Evolutionary conservation across 2,329 filamentous ascomycete species (phyloP), one percentile per base, ranked within the genome.

Genomic region (Neurospora sp.): DNA sequence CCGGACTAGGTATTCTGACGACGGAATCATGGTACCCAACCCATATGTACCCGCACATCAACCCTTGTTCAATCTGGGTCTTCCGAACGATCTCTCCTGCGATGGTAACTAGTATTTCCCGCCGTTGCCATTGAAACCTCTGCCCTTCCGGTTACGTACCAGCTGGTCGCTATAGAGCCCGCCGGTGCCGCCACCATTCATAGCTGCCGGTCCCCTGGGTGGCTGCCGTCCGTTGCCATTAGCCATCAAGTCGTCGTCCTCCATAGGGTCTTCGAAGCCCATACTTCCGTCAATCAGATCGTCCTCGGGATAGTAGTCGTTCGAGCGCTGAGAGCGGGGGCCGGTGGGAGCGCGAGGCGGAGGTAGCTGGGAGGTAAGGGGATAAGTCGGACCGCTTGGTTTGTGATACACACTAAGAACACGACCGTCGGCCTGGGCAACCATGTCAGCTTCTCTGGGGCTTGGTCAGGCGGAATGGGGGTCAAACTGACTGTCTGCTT

Each of bases 341-440:
- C 75, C 71, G 76, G 74, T 76, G 28, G 74, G 75, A 36, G 72
- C 78, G 72, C 52, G 70, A 68, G 70, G 78, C 71, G 74, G 79
- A 76, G 76, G 80, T 75, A 72, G 74, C 68, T 73, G 76, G 74
- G 28, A 75, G 75, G 36, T 73, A 76, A 72, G 72, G 78, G 66
- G 74, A 75, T 73, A 71, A 10, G 52, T 62, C 5, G 52, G 52
- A 33, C 81, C 82, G 71, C 84, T 84, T 3, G 85, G 80, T 78
- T 92, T 92, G 78, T 88, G 82, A 78, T 91, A 93, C 46, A 95
- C 90, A 77, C 91, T 87, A 69, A 95, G 85, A 17, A 91, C 80
- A 73, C 90, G 86, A 67, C 91, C 91, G 76, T 95, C 92, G 76
- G 92, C 92, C 91, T 78, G 66, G 19, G 8, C 17, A 7, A 19